These are phyloP conservation scores for Centella asiatica DNA, from an alignment of 129 eudicot genomes.

Conservation along the genomic window DNA sequence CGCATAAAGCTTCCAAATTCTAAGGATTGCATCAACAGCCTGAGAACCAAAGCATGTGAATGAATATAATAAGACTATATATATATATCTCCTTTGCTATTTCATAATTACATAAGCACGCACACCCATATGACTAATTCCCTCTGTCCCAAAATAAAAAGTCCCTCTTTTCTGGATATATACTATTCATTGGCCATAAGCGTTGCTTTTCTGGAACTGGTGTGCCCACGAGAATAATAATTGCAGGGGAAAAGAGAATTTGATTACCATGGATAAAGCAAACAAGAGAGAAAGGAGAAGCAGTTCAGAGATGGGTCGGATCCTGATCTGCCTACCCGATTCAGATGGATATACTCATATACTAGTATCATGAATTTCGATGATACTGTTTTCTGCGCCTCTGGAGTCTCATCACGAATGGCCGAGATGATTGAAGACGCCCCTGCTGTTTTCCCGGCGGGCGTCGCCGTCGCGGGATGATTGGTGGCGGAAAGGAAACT, in stretches of 20 bases:
- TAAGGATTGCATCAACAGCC: constrained; percentile 8
- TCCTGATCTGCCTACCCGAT: background rate
- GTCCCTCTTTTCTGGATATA: background rate
- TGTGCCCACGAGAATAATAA: too few relatives aligned
- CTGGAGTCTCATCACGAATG: background rate
- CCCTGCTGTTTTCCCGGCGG: too few relatives aligned
- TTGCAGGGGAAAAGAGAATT: background rate
- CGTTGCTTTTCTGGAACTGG: background rate
- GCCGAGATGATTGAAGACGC: background rate
- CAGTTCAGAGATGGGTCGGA: constrained; percentile 10
- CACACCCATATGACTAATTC: background rate
- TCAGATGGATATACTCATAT: constrained; percentile 2
- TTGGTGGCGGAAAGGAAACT: too few relatives aligned
- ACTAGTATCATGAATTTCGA: background rate
- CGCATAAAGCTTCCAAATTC: background rate
- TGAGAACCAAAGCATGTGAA: background rate
- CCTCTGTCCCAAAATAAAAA: background rate
- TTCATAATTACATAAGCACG: background rate
- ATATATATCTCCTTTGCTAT: too few relatives aligned
- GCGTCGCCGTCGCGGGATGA: too few relatives aligned
- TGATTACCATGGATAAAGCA: background rate
- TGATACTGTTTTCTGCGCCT: background rate
- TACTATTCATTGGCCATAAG: background rate
- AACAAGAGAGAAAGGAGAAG: constrained; percentile 7
- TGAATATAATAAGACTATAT: background rate